A percentile compares a stretch with the other conserved stretches of the same genome.
These are phyloP conservation scores for Kwoniella pini DNA, from an alignment of 768 basidiomycete genomes.

Conservation along the genomic window DNA sequence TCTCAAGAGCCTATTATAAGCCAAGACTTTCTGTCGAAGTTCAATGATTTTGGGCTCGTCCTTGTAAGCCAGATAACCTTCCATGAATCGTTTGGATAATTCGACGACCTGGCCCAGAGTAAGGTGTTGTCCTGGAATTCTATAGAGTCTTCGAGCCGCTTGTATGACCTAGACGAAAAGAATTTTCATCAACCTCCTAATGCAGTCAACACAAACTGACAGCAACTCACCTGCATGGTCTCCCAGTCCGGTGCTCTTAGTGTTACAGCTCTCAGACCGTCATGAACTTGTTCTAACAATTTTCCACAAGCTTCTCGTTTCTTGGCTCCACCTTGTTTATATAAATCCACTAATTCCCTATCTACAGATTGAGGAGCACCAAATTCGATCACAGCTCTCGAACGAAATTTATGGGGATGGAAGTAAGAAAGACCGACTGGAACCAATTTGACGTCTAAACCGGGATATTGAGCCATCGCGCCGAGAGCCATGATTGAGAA, in stretches of 20 bases:
- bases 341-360: constrained; percentile 80
- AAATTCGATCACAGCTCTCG: constrained; percentile 95
- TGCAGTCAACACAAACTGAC: neutral
- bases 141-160: constrained; percentile 89
- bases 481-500: constrained; percentile 98
- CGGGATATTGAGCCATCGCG: constrained; percentile 89
- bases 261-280: constrained; percentile 92
- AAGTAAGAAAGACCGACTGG: constrained; percentile 68
- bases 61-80: constrained; percentile 89
- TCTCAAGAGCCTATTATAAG: constrained; percentile 82
- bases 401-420: constrained; percentile 83
- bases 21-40: constrained; percentile 74
- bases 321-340: constrained; percentile 79
- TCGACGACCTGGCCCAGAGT: constrained; percentile 95
- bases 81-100: constrained; percentile 85
- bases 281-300: constrained; percentile 86
- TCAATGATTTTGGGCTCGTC: constrained; percentile 85
- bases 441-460: constrained; percentile 82
- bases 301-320: constrained; percentile 89
- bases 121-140: constrained; percentile 88
- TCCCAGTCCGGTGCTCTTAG: constrained; percentile 95
- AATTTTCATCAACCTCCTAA: neutral
- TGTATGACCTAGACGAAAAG: constrained; percentile 72
- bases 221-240: constrained; percentile 81
- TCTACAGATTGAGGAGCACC: constrained; percentile 90